phyloP scores from a whole-genome alignment of 2,329 filamentous ascomycete genomes.

The Pseudogymnoascus sp. region DNA sequence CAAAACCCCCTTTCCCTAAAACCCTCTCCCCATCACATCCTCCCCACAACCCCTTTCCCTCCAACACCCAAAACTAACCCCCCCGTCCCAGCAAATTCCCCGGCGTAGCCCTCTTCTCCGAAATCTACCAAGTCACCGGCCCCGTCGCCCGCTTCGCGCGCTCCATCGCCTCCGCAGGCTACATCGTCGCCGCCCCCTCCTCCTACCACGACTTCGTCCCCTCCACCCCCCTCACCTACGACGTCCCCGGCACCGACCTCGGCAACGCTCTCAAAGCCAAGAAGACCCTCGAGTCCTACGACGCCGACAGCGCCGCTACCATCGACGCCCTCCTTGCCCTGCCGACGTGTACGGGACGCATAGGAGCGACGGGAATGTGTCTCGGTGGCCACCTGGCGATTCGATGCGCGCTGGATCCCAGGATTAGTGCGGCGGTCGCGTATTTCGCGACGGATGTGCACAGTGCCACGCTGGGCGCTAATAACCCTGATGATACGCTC shows the following conservation, averaged over 20 bases:
- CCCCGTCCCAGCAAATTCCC: slow-evolving; percentile 58
- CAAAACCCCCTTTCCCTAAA: neutral
- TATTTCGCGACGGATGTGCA: slow-evolving; percentile 95
- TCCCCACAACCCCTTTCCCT: no score
- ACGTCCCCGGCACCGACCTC: slow-evolving; percentile 76
- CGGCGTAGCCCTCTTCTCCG: slow-evolving; percentile 79
- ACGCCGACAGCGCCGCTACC: slow-evolving; percentile 63
- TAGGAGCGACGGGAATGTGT: slow-evolving; percentile 84
- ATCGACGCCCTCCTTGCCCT: slow-evolving; percentile 64
- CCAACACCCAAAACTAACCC: slow-evolving; percentile 10
- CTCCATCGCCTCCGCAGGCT: slow-evolving; percentile 86
- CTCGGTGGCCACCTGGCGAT: slow-evolving; percentile 81
- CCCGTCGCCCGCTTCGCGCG: slow-evolving; percentile 83
- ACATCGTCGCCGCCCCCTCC: slow-evolving; percentile 84
- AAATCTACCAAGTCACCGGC: slow-evolving; percentile 96
- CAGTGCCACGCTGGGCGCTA: slow-evolving; percentile 62
- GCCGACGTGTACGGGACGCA: slow-evolving; percentile 69
- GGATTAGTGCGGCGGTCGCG: slow-evolving; percentile 69
- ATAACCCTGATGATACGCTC: slow-evolving; percentile 56
- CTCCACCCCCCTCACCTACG: slow-evolving; percentile 75
- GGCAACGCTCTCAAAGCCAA: slow-evolving; percentile 81
- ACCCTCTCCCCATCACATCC: neutral
- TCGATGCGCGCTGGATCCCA: slow-evolving; percentile 62
- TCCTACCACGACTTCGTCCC: slow-evolving; percentile 91
- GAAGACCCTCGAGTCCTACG: slow-evolving; percentile 81